A percentile compares a stretch with the other conserved stretches of the same genome.
These are phyloP conservation scores for Ephemerocybe angulata DNA, from an alignment of 768 basidiomycete species.

Conservation along the genomic window DNA sequence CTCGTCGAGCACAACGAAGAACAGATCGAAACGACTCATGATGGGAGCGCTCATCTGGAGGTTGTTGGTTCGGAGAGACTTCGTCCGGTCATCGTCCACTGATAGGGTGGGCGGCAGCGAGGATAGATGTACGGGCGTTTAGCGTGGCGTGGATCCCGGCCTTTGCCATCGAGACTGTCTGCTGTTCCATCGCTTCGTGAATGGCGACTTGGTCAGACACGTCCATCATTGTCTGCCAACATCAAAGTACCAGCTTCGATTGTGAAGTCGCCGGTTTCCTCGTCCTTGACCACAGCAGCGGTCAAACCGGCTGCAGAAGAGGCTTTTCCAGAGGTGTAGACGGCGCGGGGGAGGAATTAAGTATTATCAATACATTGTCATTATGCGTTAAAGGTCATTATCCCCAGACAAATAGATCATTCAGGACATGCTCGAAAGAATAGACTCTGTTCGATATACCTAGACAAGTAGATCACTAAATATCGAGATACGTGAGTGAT, in stretches of 20 bases:
- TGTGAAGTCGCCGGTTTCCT: conserved; percentile 98
- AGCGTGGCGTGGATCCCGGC: conserved; percentile 98
- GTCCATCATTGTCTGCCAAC: conserved; percentile 99
- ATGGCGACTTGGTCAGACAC: conserved; percentile 97
- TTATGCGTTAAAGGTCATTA: conserved; percentile 6
- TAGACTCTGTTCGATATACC: too few relatives aligned
- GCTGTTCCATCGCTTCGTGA: conserved; percentile 99
- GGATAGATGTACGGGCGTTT: conserved; percentile 95
- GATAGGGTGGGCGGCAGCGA: conserved; percentile 97
- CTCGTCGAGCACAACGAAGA: conserved; percentile 97
- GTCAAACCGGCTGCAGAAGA: conserved; percentile 98
- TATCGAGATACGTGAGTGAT: too few relatives aligned
- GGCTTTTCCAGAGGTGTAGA: conserved; percentile 99
- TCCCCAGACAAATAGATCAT: too few relatives aligned
- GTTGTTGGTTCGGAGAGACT: conserved; percentile 83
- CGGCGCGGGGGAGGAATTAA: conserved; percentile 94
- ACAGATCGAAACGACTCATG: conserved; percentile 97
- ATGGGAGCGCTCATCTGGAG: conserved; percentile 98
- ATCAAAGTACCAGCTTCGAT: conserved; percentile 99
- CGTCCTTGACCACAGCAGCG: conserved; percentile 96
- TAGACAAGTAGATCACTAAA: too few relatives aligned
- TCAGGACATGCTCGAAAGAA: too few relatives aligned
- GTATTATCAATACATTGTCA: conserved; percentile 89
- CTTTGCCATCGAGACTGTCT: conserved; percentile 98
- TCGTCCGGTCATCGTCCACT: conserved; percentile 96